Evolutionary conservation across 176 grass and related monocot genomes (phyloP), one percentile per base, ranked within the genome.

Genomic region (Oryza rufipogon): DNA sequence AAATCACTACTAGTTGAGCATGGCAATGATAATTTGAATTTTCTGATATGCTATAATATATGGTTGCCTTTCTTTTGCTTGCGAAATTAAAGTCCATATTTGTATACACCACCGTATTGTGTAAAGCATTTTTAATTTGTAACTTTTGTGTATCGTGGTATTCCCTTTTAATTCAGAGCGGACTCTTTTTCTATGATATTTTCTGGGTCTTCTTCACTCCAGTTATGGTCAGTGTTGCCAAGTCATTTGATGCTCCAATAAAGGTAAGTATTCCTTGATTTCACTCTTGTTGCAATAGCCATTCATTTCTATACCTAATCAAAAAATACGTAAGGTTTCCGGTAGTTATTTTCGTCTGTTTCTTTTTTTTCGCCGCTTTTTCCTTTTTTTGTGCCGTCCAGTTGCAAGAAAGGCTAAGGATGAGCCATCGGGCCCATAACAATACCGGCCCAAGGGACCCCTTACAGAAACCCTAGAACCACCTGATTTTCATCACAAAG

Each of bases 121-220:
- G 7, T 61, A 47, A 12, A 22, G 25, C 26, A 52, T 80, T 56
- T 81, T 1, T 5, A 46, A 11, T 67, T 11, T 32, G 19, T 64
- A 49, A 23, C 11, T 47, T 45, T 28, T 56, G 26, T 64, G 19
- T 66, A 15, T 13, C 9, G 47, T 68, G 6, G 5, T 87, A 68
- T 23, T 66, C 71, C 22, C 23, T 72, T 70, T 36, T 67, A 58
- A 4, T 65, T 63, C 85, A 95, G 93, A 87, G 70, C 84, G 89
- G 93, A 81, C 78, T 95, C 64, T 98, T 98, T 85, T 76, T 98
- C 60, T 98, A 98, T 87, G 95, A 98, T 72, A 91, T 98, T 56
- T 98, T 98, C 82, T 98, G 95, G 95, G 95, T 98, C 12, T 98
- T 98, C 75, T 98, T 98, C 84, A 98, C 95, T 56, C 92, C 95